Base-by-base conservation (phyloP, 805 yeast genomes). In the Pichia membranifaciens region DNA sequence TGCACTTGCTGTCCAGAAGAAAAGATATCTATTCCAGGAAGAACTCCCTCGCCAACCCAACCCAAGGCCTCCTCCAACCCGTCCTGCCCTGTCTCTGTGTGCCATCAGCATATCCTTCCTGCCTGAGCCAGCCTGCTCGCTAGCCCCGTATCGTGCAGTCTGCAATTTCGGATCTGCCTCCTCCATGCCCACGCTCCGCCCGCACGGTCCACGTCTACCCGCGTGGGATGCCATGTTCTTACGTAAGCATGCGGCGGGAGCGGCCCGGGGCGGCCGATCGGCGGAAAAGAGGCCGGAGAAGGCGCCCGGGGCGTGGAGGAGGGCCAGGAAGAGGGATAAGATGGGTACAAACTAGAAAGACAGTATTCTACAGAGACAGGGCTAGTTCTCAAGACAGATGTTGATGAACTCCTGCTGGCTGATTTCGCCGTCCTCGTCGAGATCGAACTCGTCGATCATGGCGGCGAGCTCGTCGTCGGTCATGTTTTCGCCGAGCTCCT, bases 371-470 rank as follows among this genome's bases (percentile, higher is more conserved):
- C 41, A 5, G 12, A 13, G n/a, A 6, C 17, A 25, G 29, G 29
- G 10, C n/a, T 60, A 78, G 53, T 72, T 76, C 57, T 88, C 96
- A 17, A 87, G 81, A 64, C 96, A 88, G 37, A 89, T 87, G 49
- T 85, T 85, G 51, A 88, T 86, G 60, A 90, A 89, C 67, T 90
- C 97, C 53, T 87, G 87, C 60, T 87, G 95, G 59, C 84, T 84
- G 55, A 89, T 90, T 54, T 87, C 96, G 43, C 98, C 98, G 64
- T 93, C 98, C 47, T 87, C 95, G 62, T 93, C 97, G 44, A 90
- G 69, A 67, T 93, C 99, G 61, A 93, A 93, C 65, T 91, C 98
- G 52, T 90, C 96, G 54, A 93, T 93, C 99, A 93, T 93, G 4
- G 97, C 97, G 55, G 86, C 76, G 44, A 93, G 71, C 60, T 93